Conservation (phyloP, 305 asterid species). For the Stenogyne calaminthoides region DNA sequence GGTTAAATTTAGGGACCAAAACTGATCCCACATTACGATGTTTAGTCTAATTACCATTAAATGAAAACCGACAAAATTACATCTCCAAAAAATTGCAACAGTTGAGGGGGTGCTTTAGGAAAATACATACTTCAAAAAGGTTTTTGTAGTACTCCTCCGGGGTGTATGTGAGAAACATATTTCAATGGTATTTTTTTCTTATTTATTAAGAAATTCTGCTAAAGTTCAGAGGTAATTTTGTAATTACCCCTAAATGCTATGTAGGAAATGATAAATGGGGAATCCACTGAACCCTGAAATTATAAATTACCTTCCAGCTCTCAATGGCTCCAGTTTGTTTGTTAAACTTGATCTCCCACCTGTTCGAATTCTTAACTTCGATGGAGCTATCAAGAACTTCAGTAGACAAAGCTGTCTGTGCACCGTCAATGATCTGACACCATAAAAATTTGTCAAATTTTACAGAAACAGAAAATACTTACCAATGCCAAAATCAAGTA, state of each 20-base stretch:
- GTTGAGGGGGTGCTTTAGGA: background rate
- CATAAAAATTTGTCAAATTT: constrained; percentile 22
- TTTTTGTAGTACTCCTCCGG: background rate
- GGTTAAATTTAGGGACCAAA: no score
- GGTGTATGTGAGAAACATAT: background rate
- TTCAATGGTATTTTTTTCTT: background rate
- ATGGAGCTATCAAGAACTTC: constrained; percentile 56
- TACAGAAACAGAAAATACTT: constrained; percentile 22
- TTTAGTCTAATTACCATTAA: background rate
- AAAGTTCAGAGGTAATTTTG: background rate
- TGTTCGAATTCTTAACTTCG: constrained; percentile 53
- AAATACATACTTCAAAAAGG: background rate
- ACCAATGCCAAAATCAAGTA: constrained; percentile 19
- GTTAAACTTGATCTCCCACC: constrained; percentile 81
- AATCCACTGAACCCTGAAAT: constrained; percentile 15
- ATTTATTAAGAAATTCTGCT: background rate
- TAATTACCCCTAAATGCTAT: background rate
- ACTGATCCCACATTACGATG: background rate
- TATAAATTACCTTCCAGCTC: constrained; percentile 80
- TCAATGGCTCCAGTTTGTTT: constrained; percentile 65
- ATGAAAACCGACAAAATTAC: background rate
- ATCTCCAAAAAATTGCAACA: background rate
- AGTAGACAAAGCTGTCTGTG: constrained; percentile 38
- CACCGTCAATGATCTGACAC: constrained; percentile 51
- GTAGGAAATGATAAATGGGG: background rate